These are phyloP conservation scores for Thermochaetoides thermophila DNA, from an alignment of 495 filamentous ascomycete genomes.

Conservation along the genomic window DNA sequence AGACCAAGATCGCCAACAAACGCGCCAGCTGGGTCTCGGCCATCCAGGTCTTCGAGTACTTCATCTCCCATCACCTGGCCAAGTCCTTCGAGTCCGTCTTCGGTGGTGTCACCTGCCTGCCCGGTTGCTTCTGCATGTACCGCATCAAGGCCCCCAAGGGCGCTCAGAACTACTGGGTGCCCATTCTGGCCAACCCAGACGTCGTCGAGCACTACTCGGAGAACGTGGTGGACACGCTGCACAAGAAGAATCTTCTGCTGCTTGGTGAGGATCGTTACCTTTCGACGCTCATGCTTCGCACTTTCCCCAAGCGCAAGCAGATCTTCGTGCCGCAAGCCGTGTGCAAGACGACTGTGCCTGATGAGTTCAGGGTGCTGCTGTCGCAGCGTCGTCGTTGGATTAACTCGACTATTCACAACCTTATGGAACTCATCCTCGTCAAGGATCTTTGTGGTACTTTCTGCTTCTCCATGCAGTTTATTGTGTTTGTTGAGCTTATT, in stretches of 20 bases:
- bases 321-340: constrained; percentile 97
- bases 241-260: constrained; percentile 94
- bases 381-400: constrained; percentile 97
- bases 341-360: constrained; percentile 95
- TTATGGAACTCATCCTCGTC: constrained; percentile 94
- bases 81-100: constrained; percentile 98
- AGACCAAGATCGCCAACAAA: constrained; percentile 99
- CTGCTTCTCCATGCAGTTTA: constrained; percentile 99
- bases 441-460: constrained; percentile 96
- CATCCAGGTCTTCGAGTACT: constrained; percentile 99
- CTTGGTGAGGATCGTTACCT: constrained; percentile 96
- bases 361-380: constrained; percentile 79
- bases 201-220: constrained; percentile 99
- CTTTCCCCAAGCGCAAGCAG: constrained; percentile 98
- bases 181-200: constrained; percentile 95
- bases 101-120: constrained; percentile 96
- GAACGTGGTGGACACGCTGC: constrained; percentile 96
- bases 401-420: constrained; percentile 97
- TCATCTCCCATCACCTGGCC: constrained; percentile 91
- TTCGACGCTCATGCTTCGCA: constrained; percentile 92
- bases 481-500: constrained; percentile 89
- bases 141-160: constrained; percentile 98
- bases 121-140: constrained; percentile 99
- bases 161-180: constrained; percentile 98
- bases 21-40: constrained; percentile 85